These are phyloP conservation scores for Piedraia hortae DNA, from an alignment of 2,329 filamentous ascomycete genomes.

Conservation along the genomic window DNA sequence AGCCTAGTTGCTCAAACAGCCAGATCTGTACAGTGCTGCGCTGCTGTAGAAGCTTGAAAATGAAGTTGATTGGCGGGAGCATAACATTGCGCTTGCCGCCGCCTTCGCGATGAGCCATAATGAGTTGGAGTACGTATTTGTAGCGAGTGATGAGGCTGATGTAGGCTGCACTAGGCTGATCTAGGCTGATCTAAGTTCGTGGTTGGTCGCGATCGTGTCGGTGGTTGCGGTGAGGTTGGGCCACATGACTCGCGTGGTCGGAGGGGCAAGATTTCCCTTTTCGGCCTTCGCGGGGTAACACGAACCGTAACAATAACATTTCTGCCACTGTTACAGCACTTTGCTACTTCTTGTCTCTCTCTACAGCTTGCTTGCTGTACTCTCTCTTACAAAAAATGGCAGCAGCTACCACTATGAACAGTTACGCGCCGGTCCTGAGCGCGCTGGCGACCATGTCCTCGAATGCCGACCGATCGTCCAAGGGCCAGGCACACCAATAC, in stretches of 20 bases:
- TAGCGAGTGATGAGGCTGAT: too few species aligned
- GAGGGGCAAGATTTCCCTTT: neutral
- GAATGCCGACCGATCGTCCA: conserved; percentile 52
- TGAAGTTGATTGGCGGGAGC: conserved; percentile 59
- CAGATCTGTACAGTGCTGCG: conserved; percentile 76
- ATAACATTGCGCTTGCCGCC: conserved; percentile 33
- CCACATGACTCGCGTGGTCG: neutral
- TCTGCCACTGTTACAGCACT: neutral
- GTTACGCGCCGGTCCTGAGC: conserved; percentile 59
- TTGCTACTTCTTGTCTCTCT: too few species aligned
- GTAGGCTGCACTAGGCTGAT: too few species aligned
- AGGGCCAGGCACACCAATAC: conserved; percentile 74
- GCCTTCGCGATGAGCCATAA: conserved; percentile 21
- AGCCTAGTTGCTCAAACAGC: conserved; percentile 86
- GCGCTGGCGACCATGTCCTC: conserved; percentile 78
- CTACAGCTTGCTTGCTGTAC: neutral
- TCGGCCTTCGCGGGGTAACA: neutral
- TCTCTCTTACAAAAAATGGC: conserved; percentile 6
- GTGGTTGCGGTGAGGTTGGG: too few species aligned
- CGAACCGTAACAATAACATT: neutral
- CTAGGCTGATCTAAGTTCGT: too few species aligned
- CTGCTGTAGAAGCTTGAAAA: conserved; percentile 72
- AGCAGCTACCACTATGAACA: conserved; percentile 17
- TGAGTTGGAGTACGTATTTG: too few species aligned
- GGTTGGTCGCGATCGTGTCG: too few species aligned